These are phyloP conservation scores for Cucurbita maxima DNA, from an alignment of 306 rosid genomes.

Conservation along the genomic window DNA sequence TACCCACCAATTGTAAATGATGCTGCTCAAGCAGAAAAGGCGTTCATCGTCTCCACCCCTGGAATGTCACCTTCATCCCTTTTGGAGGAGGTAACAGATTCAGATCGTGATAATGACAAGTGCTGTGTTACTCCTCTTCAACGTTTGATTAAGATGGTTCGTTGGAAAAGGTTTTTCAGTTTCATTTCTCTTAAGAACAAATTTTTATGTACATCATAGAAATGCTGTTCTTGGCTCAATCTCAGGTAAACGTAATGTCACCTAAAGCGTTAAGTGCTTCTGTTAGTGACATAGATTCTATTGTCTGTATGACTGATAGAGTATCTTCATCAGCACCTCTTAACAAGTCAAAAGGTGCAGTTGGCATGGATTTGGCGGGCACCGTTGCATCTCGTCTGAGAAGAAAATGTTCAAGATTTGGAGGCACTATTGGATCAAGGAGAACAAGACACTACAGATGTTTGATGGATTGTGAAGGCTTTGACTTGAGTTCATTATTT, in stretches of 20 bases:
- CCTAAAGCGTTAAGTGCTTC: constrained; percentile 44
- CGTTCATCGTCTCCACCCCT: constrained; percentile 27
- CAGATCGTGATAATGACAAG: constrained; percentile 35
- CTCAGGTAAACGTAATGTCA: constrained; percentile 67
- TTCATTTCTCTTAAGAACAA: neutral
- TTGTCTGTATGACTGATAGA: constrained; percentile 67
- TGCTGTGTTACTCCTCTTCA: constrained; percentile 54
- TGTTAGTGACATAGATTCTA: constrained; percentile 53
- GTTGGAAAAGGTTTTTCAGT: constrained; percentile 12
- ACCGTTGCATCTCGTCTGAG: constrained; percentile 56
- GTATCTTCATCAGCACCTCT: constrained; percentile 80
- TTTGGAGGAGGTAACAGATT: constrained; percentile 39
- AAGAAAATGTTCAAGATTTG: constrained; percentile 48
- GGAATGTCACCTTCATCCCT: constrained; percentile 80
- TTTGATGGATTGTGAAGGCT: constrained; percentile 30
- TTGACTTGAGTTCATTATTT: constrained; percentile 60
- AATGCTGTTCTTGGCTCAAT: neutral
- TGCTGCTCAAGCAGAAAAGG: neutral
- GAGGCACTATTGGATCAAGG: constrained; percentile 47
- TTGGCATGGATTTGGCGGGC: constrained; percentile 76
- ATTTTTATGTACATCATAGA: neutral
- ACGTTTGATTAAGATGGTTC: constrained; percentile 56
- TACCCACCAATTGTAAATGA: neutral
- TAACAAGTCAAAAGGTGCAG: constrained; percentile 79
- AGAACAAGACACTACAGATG: constrained; percentile 56